Evolutionary conservation across 176 grass and related monocot genomes (phyloP).

Genomic region (Zoysia pacifica): DNA sequence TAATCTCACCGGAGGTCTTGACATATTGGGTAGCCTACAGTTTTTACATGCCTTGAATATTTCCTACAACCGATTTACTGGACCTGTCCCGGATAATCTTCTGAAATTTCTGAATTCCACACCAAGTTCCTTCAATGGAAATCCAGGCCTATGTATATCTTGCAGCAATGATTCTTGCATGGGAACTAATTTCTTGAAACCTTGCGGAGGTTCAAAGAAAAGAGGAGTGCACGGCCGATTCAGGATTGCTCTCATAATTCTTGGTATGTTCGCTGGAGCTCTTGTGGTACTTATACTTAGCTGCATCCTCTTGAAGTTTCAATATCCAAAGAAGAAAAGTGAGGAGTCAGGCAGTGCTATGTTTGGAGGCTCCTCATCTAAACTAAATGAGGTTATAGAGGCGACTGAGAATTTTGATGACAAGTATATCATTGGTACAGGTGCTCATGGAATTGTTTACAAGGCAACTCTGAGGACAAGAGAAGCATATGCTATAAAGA

Average conservation of each 20-base stretch:
- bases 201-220: conserved; percentile 35
- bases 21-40: conserved; percentile 42
- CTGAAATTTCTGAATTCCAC: conserved; percentile 51
- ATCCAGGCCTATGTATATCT: conserved; percentile 60
- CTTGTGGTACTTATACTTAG: conserved; percentile 40
- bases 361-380: conserved; percentile 54
- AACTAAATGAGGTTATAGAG: conserved; percentile 57
- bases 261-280: conserved; percentile 48
- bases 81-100: conserved; percentile 56
- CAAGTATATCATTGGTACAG: conserved; percentile 55
- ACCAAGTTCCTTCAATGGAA: conserved; percentile 67
- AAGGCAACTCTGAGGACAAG: conserved; percentile 51
- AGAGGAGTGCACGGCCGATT: conserved; percentile 35
- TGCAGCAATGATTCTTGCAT: conserved; percentile 52
- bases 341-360: conserved; percentile 20
- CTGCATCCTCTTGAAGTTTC: conserved; percentile 37
- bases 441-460: conserved; percentile 69
- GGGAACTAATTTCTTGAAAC: conserved; percentile 37
- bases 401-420: conserved; percentile 63
- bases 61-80: conserved; percentile 70
- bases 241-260: conserved; percentile 44
- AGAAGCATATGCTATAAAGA: conserved; percentile 71
- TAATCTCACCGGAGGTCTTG: conserved; percentile 59
- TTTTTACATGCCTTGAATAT: conserved; percentile 56
- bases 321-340: conserved; percentile 19